These are phyloP conservation scores for Raffaelea arxii DNA, from an alignment of 2,329 filamentous ascomycete genomes.

Conservation along the genomic window DNA sequence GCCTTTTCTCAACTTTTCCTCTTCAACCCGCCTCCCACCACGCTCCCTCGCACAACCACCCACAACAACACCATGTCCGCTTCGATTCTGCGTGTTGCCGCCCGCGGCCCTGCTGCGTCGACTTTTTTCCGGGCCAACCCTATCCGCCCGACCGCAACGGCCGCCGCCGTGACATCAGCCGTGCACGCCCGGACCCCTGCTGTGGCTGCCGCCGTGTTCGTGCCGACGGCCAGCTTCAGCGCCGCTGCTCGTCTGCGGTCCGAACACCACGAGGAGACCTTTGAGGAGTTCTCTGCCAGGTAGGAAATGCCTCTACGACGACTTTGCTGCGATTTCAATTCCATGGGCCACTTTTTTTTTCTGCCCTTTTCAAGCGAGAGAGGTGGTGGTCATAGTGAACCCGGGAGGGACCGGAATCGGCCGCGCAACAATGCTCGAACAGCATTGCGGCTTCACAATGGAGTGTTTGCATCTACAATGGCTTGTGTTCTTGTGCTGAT, in stretches of 20 bases:
- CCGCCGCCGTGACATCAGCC: conserved; percentile 40
- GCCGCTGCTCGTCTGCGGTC: conserved; percentile 46
- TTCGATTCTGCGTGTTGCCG: conserved; percentile 60
- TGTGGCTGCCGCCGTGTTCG: conserved; percentile 31
- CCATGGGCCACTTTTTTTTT: too few relatives aligned
- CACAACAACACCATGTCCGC: conserved; percentile 32
- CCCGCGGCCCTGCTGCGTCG: conserved; percentile 54
- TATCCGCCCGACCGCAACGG: conserved; percentile 40
- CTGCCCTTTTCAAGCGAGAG: too few relatives aligned
- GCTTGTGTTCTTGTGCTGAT: conserved; percentile 12
- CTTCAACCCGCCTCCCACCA: neutral
- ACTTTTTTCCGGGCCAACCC: conserved; percentile 55
- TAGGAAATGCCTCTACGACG: conserved; percentile 37
- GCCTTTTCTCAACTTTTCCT: neutral
- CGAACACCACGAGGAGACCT: conserved; percentile 86
- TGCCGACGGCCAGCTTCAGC: conserved; percentile 50
- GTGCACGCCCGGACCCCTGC: conserved; percentile 14
- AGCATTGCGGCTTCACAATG: too few relatives aligned
- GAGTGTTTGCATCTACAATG: too few relatives aligned
- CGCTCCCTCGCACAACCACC: neutral
- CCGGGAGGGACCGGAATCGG: neutral
- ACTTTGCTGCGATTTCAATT: too few relatives aligned
- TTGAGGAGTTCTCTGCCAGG: conserved; percentile 98
- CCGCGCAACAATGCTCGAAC: conserved; percentile 2
- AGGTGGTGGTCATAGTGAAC: too few relatives aligned